Conservation (phyloP, 768 basidiomycete genomes). For the Favolaschia claudopus region DNA sequence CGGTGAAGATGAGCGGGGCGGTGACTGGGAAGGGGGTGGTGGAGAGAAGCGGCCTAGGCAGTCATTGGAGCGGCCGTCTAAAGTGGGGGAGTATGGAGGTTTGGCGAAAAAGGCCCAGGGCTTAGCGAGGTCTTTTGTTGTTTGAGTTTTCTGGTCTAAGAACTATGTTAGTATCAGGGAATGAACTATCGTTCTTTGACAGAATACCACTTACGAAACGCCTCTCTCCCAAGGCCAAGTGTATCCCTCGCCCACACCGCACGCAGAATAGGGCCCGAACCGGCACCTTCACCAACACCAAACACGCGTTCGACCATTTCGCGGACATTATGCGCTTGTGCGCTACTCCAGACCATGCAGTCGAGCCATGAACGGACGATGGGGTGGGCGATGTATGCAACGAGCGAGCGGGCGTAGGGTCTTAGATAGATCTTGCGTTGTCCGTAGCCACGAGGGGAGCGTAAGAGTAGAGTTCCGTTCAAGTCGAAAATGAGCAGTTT, state of each 20-base stretch:
- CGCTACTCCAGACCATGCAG: conserved; percentile 72
- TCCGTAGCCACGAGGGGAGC: conserved; percentile 46
- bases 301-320: conserved; percentile 62
- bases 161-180: not conserved
- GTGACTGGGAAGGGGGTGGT: no score
- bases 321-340: conserved; percentile 63
- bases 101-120: conserved; percentile 57
- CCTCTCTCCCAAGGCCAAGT: conserved; percentile 63
- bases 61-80: not conserved
- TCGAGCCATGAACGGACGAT: conserved; percentile 58
- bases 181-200: not conserved
- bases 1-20: not conserved
- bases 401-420: conserved; percentile 59
- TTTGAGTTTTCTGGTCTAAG: conserved; percentile 55
- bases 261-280: conserved; percentile 42
- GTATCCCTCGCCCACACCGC: conserved; percentile 86
- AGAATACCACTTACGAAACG: conserved; percentile 68
- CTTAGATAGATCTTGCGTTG: conserved; percentile 23
- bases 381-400: conserved; percentile 54
- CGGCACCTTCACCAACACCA: conserved; percentile 32
- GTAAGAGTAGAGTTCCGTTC: conserved; percentile 59
- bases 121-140: conserved; percentile 77
- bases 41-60: not conserved
- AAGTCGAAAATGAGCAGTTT: conserved; percentile 64
- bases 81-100: not conserved